Conservation (phyloP, 257 asterid species). For the Primulina huaijiensis region DNA sequence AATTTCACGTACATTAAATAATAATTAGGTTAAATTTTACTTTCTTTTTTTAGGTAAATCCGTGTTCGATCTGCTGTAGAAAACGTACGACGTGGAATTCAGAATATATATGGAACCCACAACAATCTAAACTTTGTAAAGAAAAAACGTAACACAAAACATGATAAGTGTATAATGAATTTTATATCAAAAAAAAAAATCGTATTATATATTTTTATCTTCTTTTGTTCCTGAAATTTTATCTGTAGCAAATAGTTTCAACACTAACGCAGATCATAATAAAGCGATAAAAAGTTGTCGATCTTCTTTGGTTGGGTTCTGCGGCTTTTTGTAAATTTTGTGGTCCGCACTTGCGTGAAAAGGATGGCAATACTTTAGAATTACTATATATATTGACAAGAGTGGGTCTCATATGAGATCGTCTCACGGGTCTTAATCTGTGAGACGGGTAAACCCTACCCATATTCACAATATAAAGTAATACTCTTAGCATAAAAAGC, state of each 20-base stretch:
- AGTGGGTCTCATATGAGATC: no score
- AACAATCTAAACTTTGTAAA: neutral
- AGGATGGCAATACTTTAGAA: neutral
- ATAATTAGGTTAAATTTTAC: neutral
- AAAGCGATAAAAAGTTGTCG: neutral
- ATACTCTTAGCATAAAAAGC: no score
- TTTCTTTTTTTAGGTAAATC: slow-evolving; percentile 20
- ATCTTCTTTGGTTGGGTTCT: slow-evolving; percentile 30
- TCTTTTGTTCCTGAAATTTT: no score
- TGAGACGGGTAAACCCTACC: no score
- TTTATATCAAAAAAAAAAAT: no score
- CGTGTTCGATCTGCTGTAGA: slow-evolving; percentile 14
- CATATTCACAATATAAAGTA: no score
- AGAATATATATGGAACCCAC: slow-evolving; percentile 21
- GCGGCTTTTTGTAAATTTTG: slow-evolving; percentile 21
- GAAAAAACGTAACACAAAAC: neutral
- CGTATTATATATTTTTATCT: no score
- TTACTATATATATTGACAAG: no score
- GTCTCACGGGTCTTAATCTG: no score
- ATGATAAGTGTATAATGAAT: no score
- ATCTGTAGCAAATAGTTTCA: no score
- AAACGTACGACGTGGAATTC: slow-evolving; percentile 17
- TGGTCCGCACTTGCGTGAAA: slow-evolving; percentile 27
- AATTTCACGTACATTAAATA: neutral
- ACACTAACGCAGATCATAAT: no score